Evolutionary conservation across 2,329 filamentous ascomycete species (phyloP), one percentile per base, ranked within the genome.

Genomic region (Fusarium newnesense): DNA sequence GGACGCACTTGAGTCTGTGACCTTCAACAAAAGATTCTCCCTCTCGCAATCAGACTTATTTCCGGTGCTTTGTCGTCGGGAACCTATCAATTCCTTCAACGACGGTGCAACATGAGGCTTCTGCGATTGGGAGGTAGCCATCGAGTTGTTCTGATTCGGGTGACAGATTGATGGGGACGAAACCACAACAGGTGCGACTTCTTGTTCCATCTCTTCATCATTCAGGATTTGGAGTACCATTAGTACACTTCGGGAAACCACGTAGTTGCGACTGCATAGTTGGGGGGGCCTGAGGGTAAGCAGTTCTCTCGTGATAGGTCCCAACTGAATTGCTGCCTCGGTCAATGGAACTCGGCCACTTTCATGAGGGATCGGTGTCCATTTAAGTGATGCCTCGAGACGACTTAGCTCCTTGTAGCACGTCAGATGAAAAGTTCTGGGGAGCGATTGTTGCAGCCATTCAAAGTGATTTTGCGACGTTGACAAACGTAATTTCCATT

Each of bases 171-270:
- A 16, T 24, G 10, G 7, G 3, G 9, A 30, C 10, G 21, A 8
- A 18, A 32, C 24, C 7, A 37, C 21, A 4, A 9, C 13, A 3
- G 32, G 19, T 18, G 40, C 24, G 12, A 28, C 28, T 28, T 78
- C 69, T 15, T 16, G 21, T 28, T 79, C 77, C 5, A 79, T 60
- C 21, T 79, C 77, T 24, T 76, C 74, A 19, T 80, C 76, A 5
- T 60, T 52, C 4, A 16, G 49, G 10, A 64, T 10, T 10, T 63
- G 53, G 11, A 80, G 52, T 19, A 79, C 66, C 6, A 24, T 58
- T 28, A 70, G 28, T 2, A 24, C 28, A 12, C 46, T 21, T 4
- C 53, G 46, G 9, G 46, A 44, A 39, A 37, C 8, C 11, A 77
- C 24, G 26, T 72, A 79, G 42, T 67, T 53, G 9, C 46, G 46